Evolutionary conservation across 176 grass and related monocot species (phyloP), one percentile per base, ranked within the genome.

Genomic region (Musa troglodytarum): DNA sequence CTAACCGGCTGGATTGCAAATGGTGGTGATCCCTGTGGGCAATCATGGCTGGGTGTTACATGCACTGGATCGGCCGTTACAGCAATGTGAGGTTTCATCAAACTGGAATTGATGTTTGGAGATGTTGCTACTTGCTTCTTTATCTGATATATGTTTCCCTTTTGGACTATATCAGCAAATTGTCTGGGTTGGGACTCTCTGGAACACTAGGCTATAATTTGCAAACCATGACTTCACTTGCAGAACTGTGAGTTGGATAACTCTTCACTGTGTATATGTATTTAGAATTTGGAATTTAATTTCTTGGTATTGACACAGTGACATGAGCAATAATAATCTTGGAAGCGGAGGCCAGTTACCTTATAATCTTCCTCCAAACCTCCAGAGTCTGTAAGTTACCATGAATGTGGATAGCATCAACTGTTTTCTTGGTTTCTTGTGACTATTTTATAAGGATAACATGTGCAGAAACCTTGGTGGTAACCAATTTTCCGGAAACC

Each of bases 301-400:
- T 21, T 64, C 49, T 10, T 65, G 11, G 28, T 23, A 49, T 68
- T 65, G 22, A 73, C 87, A 82, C 82, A 98, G 95, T 84, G 95
- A 98, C 78, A 54, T 94, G 82, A 94, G 95, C 81, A 87, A 91
- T 54, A 98, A 98, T 77, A 94, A 76, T 69, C 77, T 98, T 86
- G 90, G 88, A 20, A 74, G 82, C 65, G 85, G 88, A 21, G 63
- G 34, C 24, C 43, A 75, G 22, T 87, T 98, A 87, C 84, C 75
- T 43, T 98, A 94, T 64, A 91, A 93, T 76, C 82, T 98, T 72
- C 95, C 95, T 62, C 80, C 88, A 79, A 76, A 74, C 64, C 59
- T 99, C 58, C 80, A 94, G 66, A 94, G 53, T 54, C 81, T 94
- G 95, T 94, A 94, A 89, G 88, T 85, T 91, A 67, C 26, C 78